Percentiles rank a stretch among this genome's conserved stretches.
Conservation (phyloP, 2,329 filamentous ascomycete genomes). For the Zasmidium cellare region DNA sequence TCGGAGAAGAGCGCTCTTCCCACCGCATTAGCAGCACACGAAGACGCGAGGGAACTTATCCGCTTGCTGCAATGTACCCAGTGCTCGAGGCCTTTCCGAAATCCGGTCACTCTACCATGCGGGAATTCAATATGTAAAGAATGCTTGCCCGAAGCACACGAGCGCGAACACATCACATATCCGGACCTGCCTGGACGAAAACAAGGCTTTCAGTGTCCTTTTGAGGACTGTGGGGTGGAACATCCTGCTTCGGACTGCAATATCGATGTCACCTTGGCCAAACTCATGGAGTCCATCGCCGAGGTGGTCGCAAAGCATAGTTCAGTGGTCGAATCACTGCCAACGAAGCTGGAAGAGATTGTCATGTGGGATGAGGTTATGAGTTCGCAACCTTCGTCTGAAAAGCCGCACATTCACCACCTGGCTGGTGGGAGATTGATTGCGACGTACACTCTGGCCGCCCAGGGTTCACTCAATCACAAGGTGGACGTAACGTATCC, state of each 20-base stretch:
- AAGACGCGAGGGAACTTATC: conserved; percentile 64
- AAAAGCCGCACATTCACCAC: conserved; percentile 41
- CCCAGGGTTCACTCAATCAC: conserved; percentile 61
- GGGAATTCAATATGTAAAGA: conserved; percentile 73
- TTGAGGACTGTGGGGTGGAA: conserved; percentile 63
- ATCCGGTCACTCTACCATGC: conserved; percentile 77
- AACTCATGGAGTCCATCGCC: conserved; percentile 64
- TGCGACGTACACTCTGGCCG: conserved; percentile 66
- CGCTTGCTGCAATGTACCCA: conserved; percentile 74
- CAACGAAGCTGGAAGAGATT: conserved; percentile 45
- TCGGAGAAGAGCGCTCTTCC: conserved; percentile 53
- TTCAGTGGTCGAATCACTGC: conserved; percentile 34
- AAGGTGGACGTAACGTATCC: conserved; percentile 32
- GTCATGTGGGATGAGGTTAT: conserved; percentile 37
- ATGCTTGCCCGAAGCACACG: conserved; percentile 69
- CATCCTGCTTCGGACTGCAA: conserved; percentile 77
- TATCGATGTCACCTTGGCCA: conserved; percentile 73
- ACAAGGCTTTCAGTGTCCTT: conserved; percentile 73
- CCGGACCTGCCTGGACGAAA: conserved; percentile 67
- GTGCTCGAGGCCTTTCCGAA: conserved; percentile 67
- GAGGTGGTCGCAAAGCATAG: conserved; percentile 50
- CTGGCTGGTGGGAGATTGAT: conserved; percentile 61
- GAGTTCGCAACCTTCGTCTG: conserved; percentile 32
- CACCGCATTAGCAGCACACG: conserved; percentile 45
- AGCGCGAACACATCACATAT: conserved; percentile 73